Percentiles rank a stretch among this genome's conserved stretches.
Evolutionary conservation across 352 stramenopile genomes (phyloP).

Genomic region (Phytophthora sp.): DNA sequence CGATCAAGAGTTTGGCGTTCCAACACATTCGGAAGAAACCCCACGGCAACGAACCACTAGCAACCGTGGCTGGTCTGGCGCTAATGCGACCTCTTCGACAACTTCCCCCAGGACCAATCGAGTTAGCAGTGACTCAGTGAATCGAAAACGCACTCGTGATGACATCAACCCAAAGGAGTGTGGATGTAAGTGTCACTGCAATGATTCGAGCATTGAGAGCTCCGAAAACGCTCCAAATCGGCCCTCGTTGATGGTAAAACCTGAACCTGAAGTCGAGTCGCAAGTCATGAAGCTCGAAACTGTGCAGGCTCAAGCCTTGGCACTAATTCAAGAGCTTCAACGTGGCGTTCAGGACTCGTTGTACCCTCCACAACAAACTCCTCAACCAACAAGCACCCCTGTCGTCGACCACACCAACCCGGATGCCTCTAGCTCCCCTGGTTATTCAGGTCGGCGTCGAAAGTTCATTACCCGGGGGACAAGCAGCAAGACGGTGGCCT

Average conservation of each 20-base stretch:
- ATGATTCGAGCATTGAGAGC: not conserved
- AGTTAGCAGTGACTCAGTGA: not conserved
- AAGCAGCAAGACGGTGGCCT: slow-evolving; percentile 1
- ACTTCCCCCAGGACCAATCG: not conserved
- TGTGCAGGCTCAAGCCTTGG: slow-evolving; percentile 18
- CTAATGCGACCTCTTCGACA: not conserved
- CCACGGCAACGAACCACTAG: not conserved
- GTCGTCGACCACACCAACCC: not conserved
- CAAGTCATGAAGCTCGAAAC: slow-evolving; percentile 21
- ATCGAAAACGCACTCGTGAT: slow-evolving; percentile 6
- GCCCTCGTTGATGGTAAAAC: not conserved
- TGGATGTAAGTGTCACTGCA: slow-evolving; percentile 6
- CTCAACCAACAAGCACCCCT: not conserved
- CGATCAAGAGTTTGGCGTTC: slow-evolving; percentile 17
- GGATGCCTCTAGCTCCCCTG: not conserved
- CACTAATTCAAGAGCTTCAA: slow-evolving; percentile 25
- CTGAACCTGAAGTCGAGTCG: slow-evolving; percentile 14
- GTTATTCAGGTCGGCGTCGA: not conserved
- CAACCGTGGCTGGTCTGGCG: too few species aligned
- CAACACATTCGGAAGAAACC: not conserved
- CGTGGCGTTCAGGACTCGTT: slow-evolving; percentile 11
- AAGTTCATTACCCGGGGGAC: not conserved
- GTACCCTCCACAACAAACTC: not conserved
- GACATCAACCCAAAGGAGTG: not conserved
- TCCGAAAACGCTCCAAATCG: not conserved